Evolutionary conservation across 768 basidiomycete species (phyloP), one percentile per base, ranked within the genome.

Genomic region (Mycena venus): DNA sequence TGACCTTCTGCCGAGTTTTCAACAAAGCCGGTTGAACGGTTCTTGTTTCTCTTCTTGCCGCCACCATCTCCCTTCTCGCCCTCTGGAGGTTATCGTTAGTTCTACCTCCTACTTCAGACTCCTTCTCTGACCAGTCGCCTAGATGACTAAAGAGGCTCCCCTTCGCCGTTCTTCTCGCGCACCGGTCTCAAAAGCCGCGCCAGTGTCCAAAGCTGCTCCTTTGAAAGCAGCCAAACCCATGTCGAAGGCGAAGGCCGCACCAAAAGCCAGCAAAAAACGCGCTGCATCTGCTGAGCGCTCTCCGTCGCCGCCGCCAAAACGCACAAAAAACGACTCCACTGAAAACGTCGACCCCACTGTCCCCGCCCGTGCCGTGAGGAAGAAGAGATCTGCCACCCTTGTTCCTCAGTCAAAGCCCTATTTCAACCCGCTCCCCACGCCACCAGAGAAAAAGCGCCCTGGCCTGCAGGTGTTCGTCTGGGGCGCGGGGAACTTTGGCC

Each of bases 401-500:
- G 78, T 82, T 31, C 83, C 84, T 2, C 88, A 90, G 68, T 67
- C 80, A 15, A 89, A 88, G 76, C 90, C 91, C 4, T 92, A 92
- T 74, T 89, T 93, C 79, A 94, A 93, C 76, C 85, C 90, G 10
- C 86, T 96, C 4, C 95, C 94, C 19, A 83, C 85, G 9, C 88
- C 91, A 32, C 89, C 90, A 11, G 79, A 85, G 58, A 89, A 90
- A 68, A 78, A 85, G 55, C 89, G 92, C 53, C 96, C 96, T 23
- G 87, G 92, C 38, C 88, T 91, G 17, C 88, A 93, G 49, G 87
- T 97, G 21, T 98, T 97, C 75, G 93, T 90, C 10, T 99, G 95
- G 91, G 98, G 98, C 9, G 92, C 93, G 14, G 97, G 96, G 31
- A 97, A 98, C 83, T 96, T 96, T 85, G 97, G 97, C 34, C 97